Evolutionary conservation across 352 stramenopile species (phyloP), one percentile per base, ranked within the genome.

Genomic region (Saprolegnia parasitica): DNA sequence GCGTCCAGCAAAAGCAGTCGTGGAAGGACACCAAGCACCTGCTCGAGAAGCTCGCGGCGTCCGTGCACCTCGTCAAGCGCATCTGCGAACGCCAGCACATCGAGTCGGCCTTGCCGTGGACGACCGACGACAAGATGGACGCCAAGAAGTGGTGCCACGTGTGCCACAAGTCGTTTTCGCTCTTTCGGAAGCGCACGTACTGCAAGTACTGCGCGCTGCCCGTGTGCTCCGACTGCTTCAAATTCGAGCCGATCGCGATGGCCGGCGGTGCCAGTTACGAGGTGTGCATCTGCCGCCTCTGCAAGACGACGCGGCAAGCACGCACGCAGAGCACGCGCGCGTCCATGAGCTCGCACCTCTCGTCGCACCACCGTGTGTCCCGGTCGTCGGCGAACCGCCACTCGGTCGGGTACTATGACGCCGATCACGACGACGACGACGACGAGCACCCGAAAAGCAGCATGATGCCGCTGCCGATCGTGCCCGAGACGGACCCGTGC

Each of bases 131-230:
- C 24, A 56, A 39, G 21, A 55, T 18, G n/a, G 42, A 70, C 16
- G 21, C 52, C 35, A 60, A 58, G 18, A 24, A 39, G 42, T 68
- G 46, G 63, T 70, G 63, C 42, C 63, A 56, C 16, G 29, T 29
- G 3, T 70, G 63, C 21, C 47, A 61, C 54, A 60, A 70, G 21
- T 46, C 46, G n/a, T 70, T 70, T 46, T 63, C 63, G 40, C 63
- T 60, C 20, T 62, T 70, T 47, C 63, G 63, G 8, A 55, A 37
- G 23, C 39, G 42, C 21, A 70, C 47, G 21, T 39, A 37, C 15
- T 70, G 63, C 54, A 40, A 46, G 5, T 24, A n/a, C 21, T 70
- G 63, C 42, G 39, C 45, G 1, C 35, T 47, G 16, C 55, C 42
- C 16, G 54, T 70, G 47, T 70, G 63, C 54, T n/a, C 16, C 23